Evolutionary conservation across 1,284 basidiomycete genomes (phyloP), one percentile per base, ranked within the genome.

Genomic region (Entoloma clypeatum): DNA sequence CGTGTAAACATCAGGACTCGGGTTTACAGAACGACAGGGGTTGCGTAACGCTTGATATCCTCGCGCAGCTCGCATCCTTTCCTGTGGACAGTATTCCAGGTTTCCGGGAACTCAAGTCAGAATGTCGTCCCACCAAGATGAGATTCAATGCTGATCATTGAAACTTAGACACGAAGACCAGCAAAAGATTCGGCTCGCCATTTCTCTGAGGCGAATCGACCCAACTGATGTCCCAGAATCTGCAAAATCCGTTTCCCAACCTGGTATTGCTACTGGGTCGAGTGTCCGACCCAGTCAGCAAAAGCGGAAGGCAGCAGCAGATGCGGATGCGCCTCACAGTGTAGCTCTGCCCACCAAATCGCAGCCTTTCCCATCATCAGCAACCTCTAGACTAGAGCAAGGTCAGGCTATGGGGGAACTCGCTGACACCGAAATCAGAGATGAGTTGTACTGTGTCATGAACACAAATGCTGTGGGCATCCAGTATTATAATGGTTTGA

Each of bases 391-490:
- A 40, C n/a, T 37, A 27, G 37, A 28, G 16, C 65, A 72, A 13
- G 71, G 74, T 11, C 63, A 64, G 8, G 61, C 60, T 7, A 71
- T 75, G 5, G 65, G 69, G 9, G 60, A 61, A 24, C 51, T 52
- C 5, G 48, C 49, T 1, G 71, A 76, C 31, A 78, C 85, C 41
- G 65, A 86, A 33, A 55, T 54, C 5, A 61, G 45, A 10, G 82
- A 86, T 43, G 82, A 92, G 60, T 62, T 88, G 14, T 87, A 83
- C 55, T 74, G 79, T 36, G 69, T 65, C 8, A 44, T 79, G 54
- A 63, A 62, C 7, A 75, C 82, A 0, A 80, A 74, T 35, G 77
- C 90, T 10, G 90, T 92, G 0, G 89, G 89, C 0, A 68, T 92
- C 8, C 86, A 89, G 55, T 88, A 92, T 57, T 92, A 92, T 55